Percentiles rank a stretch among this genome's conserved stretches.
phyloP scores from a whole-genome alignment of 2,329 filamentous ascomycete species.

The Aspergillus neoniger region DNA sequence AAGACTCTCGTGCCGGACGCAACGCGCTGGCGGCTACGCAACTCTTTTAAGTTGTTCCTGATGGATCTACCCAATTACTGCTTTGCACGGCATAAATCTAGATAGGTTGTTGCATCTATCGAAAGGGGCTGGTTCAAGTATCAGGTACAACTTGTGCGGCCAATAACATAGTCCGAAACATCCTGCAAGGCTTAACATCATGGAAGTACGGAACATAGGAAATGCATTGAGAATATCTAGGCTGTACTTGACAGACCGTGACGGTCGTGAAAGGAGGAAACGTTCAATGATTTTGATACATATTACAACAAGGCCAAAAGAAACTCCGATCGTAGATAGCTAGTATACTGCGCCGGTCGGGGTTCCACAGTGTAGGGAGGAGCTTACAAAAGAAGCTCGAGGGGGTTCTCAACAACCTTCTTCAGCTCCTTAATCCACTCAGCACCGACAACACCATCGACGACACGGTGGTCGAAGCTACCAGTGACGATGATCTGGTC shows the following conservation, averaged over 20 bases:
- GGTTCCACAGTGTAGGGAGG: conserved; percentile 7
- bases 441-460: conserved; percentile 92
- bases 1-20: conserved; percentile 11
- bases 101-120: neutral
- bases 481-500: conserved; percentile 94
- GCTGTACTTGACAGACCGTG: conserved; percentile 32
- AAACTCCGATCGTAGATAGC: conserved; percentile 22
- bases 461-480: conserved; percentile 98
- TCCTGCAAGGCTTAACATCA: neutral
- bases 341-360: conserved; percentile 18
- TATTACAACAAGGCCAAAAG: conserved; percentile 32
- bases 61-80: neutral
- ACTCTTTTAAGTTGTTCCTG: neutral
- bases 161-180: neutral
- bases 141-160: neutral
- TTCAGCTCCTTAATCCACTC: conserved; percentile 98
- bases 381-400: conserved; percentile 83
- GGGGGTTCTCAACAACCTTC: conserved; percentile 95
- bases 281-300: conserved; percentile 38
- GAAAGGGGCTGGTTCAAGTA: neutral
- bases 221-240: conserved; percentile 34
- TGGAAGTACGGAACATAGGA: conserved; percentile 20
- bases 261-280: conserved; percentile 25
- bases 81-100: neutral
- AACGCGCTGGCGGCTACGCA: neutral